Evolutionary conservation across 2,329 filamentous ascomycete genomes (phyloP).

Genomic region (Echinosphaeria canescens): DNA sequence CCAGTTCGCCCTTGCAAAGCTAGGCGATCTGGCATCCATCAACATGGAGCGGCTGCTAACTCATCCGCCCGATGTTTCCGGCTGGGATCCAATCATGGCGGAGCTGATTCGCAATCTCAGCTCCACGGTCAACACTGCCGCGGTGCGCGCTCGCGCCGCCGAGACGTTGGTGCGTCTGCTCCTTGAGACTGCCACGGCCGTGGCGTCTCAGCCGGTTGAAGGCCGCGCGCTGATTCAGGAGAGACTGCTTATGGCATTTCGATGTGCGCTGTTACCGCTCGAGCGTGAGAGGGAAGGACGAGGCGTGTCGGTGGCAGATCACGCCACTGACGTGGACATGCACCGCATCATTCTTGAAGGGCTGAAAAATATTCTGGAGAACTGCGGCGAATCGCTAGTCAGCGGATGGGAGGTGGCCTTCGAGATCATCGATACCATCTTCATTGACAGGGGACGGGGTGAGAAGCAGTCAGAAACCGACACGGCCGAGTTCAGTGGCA

Average conservation of each 20-base stretch:
- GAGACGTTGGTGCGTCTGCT: conserved; percentile 38
- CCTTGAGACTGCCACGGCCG: conserved; percentile 33
- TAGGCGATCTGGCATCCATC: conserved; percentile 49
- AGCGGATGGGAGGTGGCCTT: conserved; percentile 78
- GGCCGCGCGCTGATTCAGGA: conserved; percentile 41
- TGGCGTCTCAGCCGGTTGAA: conserved; percentile 26
- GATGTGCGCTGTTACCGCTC: conserved; percentile 35
- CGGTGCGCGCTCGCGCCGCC: conserved; percentile 36
- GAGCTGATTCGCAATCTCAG: conserved; percentile 29
- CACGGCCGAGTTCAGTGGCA: conserved; percentile 9
- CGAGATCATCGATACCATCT: conserved; percentile 66
- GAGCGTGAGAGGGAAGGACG: conserved; percentile 29
- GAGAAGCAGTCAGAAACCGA: conserved; percentile 12
- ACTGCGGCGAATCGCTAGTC: conserved; percentile 65
- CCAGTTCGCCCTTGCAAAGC: conserved; percentile 48
- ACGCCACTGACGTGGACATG: conserved; percentile 52
- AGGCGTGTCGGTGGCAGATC: conserved; percentile 30
- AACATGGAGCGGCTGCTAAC: conserved; percentile 56
- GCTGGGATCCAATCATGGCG: conserved; percentile 48
- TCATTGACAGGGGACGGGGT: conserved; percentile 22
- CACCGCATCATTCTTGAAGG: conserved; percentile 64
- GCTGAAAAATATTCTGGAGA: conserved; percentile 64
- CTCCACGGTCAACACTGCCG: conserved; percentile 21
- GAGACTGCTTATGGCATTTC: conserved; percentile 47
- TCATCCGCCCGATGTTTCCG: conserved; percentile 42